Evolutionary conservation across 371 early-diverging fungal genomes (phyloP), one percentile per base, ranked within the genome.

Genomic region (Zancudomyces culisetae): DNA sequence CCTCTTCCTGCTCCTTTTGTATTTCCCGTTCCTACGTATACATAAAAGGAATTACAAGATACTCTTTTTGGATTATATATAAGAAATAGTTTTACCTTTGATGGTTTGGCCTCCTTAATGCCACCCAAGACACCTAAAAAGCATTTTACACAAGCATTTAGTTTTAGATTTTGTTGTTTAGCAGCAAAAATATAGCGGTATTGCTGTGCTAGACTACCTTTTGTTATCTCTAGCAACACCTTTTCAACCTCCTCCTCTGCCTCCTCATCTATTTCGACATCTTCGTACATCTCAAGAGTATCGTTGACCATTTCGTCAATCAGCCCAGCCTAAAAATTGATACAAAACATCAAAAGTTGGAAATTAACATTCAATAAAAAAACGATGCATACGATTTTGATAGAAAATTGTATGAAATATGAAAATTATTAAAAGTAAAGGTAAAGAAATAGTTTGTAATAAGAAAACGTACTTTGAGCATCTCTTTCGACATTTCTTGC

Each of bases 231-330:
- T 42, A 75, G 80, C 49, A 95, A 63, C 1, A 95, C 80, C 52
- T 80, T 85, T 58, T 89, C 81, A 8, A 95, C 91, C 66, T 91
- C 90, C 41, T 80, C 85, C 43, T 93, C 90, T 0, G 92, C 92
- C 55, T 89, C 96, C 49, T 89, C 91, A 55, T 96, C 96, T 30
- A 91, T 54, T 21, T 83, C 92, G 1, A 84, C 89, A 12, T 64
- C 62, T 52, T 93, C 92, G 62, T 81, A 66, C 55, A 72, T 70
- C 30, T 90, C 91, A 58, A 95, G 75, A 27, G 88, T 79, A 60
- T 93, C 94, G 42, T 79, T 75, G 42, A 91, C 78, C 91, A 93
- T 93, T 62, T 95, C 96, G 54, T 86, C 87, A 58, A 95, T 89
- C 45, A 95, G 73, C 6, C 93, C 93, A 13, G 92, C 89, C 86